Base-by-base conservation (phyloP, 352 stramenopile genomes). In the Pythium grandisporangium region DNA sequence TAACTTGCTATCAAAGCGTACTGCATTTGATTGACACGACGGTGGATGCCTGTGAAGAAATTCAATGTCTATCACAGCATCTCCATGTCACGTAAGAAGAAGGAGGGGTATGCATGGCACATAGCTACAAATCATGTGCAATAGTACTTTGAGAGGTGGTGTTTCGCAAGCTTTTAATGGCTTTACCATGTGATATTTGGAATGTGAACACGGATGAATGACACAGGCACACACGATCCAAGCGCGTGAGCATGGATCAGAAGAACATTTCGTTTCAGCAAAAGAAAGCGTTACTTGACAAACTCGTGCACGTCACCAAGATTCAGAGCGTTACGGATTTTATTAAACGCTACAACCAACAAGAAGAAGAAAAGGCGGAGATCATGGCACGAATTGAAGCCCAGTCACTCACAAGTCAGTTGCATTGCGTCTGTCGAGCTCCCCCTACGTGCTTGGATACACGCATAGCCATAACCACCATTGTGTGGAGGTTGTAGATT, bases 181-280 rank as follows among this genome's bases (percentile, higher is more conserved):
- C 27, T 32, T 14, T 32, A n/a, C n/a, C n/a, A n/a, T n/a, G n/a
- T n/a, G n/a, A n/a, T 13, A 17, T 7, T 38, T 13, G 33, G 33
- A 13, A 16, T 13, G 33, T 38, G 7, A 17, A 17, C 13, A 20
- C 33, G n/a, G 11, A 38, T 26, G n/a, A 14, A 23, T 13, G 6
- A 13, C 30, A 1, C 12, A 70, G 58, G 37, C 22, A 62, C 14
- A 76, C 53, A 5, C 66, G 55, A 27, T 63, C 62, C 32, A 77
- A 79, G 33, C 72, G 65, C 30, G 43, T 70, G 30, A 79, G 38
- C 34, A 42, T 84, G 39, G 71, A 84, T 48, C 68, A 82, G 40
- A 80, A 80, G 21, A 57, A 72, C 3, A 55, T 83, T 25, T 80
- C 72, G 16, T 83, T 85, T 21, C 66, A 85, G 55, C 66, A 85